Evolutionary conservation across 2,329 filamentous ascomycete species (phyloP).

Genomic region (Aspergillus brasiliensis): DNA sequence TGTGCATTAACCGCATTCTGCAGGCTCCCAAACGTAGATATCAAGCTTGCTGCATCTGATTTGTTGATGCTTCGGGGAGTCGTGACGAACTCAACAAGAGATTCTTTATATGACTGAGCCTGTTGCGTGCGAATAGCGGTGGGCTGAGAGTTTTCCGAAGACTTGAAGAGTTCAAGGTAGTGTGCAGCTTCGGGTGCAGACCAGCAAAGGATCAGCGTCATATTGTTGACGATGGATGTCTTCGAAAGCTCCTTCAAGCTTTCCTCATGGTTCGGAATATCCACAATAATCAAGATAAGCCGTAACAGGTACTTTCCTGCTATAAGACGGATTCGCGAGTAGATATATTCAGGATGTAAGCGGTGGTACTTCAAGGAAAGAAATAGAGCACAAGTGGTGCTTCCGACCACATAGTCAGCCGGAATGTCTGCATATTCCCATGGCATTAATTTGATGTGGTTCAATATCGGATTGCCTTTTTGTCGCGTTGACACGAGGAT

Average conservation of each 20-base stretch:
- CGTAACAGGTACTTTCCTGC: conserved; percentile 85
- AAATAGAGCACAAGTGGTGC: conserved; percentile 88
- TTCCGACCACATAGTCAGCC: conserved; percentile 85
- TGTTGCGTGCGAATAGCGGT: conserved; percentile 84
- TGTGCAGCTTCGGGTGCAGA: conserved; percentile 88
- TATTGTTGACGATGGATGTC: conserved; percentile 86
- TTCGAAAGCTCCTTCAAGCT: conserved; percentile 87
- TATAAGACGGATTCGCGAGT: conserved; percentile 82
- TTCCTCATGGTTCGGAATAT: conserved; percentile 93
- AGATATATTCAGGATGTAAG: conserved; percentile 96
- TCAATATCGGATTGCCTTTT: conserved; percentile 91
- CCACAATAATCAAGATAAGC: conserved; percentile 85
- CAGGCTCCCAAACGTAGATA: conserved; percentile 89
- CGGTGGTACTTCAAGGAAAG: conserved; percentile 96
- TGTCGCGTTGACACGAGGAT: conserved; percentile 91
- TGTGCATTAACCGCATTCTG: conserved; percentile 84
- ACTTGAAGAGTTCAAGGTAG: conserved; percentile 94
- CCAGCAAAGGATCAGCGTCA: conserved; percentile 93
- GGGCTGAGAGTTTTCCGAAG: conserved; percentile 82
- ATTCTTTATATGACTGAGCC: conserved; percentile 79
- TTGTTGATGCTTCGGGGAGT: conserved; percentile 90
- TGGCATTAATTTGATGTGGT: conserved; percentile 75
- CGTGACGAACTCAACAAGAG: conserved; percentile 89
- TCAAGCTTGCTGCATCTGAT: conserved; percentile 85
- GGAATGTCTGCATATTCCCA: conserved; percentile 99